Evolutionary conservation across 1,284 basidiomycete species (phyloP).

Genomic region (Rhodotorula sp.): DNA sequence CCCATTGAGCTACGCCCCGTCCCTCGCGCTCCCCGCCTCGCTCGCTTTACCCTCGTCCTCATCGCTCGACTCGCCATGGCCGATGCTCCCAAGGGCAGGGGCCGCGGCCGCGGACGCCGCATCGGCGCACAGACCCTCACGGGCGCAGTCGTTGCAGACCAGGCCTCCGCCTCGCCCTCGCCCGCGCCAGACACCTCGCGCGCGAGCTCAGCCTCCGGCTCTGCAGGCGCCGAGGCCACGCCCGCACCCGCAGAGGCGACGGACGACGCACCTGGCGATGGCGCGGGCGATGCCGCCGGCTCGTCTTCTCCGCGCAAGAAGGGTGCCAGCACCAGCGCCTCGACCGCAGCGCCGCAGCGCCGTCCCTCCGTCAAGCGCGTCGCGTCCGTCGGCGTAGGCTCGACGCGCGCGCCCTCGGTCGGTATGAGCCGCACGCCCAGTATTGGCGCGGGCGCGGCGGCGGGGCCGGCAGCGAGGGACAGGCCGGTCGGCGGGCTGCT

Average conservation of each 20-base stretch:
- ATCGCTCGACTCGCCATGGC: constrained; percentile 3
- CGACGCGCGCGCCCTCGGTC: constrained; percentile 15
- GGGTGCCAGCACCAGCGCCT: not conserved
- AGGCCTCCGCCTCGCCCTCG: constrained; percentile 10
- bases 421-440: constrained; percentile 8
- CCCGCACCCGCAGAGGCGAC: not conserved
- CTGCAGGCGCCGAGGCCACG: not conserved
- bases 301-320: not conserved
- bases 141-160: not conserved
- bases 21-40: not conserved
- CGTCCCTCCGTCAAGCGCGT: constrained; percentile 12
- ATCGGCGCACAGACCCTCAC: constrained; percentile 17
- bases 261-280: constrained; percentile 4
- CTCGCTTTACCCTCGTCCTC: not conserved
- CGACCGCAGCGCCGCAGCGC: not conserved
- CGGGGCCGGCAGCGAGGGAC: not conserved
- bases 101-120: constrained; percentile 24
- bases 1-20: too few species aligned
- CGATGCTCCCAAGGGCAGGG: not conserved
- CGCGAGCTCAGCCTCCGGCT: not conserved
- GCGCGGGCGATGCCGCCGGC: not conserved
- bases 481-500: constrained; percentile 36
- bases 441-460: not conserved
- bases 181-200: constrained; percentile 16
- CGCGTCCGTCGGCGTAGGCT: constrained; percentile 28